Conservation (phyloP, 441 rosid genomes). For the Raphanus hybrid region DNA sequence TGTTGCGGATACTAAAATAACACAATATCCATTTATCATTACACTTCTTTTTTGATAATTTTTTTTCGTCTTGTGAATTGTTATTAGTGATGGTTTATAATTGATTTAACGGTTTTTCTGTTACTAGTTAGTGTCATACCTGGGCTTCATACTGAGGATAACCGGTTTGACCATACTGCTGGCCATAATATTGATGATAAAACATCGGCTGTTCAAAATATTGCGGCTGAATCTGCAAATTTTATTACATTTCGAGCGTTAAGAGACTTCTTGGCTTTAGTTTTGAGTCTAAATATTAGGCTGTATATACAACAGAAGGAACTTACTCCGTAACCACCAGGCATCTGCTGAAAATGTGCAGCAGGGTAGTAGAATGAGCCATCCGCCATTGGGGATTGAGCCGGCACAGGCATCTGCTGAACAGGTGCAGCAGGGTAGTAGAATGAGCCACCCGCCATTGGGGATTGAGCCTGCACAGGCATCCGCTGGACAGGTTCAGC, state of each 20-base stretch:
- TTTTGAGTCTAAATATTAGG: neutral
- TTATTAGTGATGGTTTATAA: neutral
- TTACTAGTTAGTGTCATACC: constrained; percentile 45
- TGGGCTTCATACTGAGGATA: constrained; percentile 75
- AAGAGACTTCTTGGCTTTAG: neutral
- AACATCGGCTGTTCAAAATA: constrained; percentile 60
- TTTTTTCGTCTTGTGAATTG: neutral
- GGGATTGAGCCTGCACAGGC: no score
- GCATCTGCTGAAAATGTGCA: constrained; percentile 64
- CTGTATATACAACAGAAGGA: neutral
- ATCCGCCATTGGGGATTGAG: constrained; percentile 62
- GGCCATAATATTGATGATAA: constrained; percentile 44
- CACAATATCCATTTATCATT: constrained; percentile 9
- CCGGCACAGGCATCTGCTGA: no score
- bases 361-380: constrained; percentile 68
- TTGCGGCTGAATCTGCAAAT: constrained; percentile 63
- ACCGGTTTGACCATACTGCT: constrained; percentile 59
- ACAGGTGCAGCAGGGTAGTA: no score
- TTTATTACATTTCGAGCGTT: no score
- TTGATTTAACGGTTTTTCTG: neutral
- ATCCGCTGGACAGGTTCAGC: no score
- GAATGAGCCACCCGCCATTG: no score
- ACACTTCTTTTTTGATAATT: neutral
- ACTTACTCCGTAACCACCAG: constrained; percentile 80
- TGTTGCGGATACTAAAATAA: constrained; percentile 44